Evolutionary conservation across 192 early-diverging fungal species (phyloP).

Genomic region (Helicostylum pulchrum): DNA sequence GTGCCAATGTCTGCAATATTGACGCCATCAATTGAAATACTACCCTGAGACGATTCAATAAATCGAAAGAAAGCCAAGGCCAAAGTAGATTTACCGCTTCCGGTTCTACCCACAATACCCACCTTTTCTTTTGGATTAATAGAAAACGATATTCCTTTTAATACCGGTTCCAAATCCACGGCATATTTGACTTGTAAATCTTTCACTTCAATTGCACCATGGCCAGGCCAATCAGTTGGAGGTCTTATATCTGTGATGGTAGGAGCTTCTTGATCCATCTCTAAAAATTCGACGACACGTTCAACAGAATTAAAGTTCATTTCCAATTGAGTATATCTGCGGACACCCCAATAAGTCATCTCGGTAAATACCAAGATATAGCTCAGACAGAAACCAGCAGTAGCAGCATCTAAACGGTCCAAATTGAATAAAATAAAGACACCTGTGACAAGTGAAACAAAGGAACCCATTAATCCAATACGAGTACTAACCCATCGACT

Average conservation of each 20-base stretch:
- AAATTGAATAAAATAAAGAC: conserved; percentile 55
- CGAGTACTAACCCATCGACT: conserved; percentile 87
- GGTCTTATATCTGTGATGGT: conserved; percentile 50
- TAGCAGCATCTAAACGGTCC: conserved; percentile 61
- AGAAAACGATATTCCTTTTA: conserved; percentile 67
- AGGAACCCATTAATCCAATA: conserved; percentile 65
- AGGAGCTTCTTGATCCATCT: conserved; percentile 78
- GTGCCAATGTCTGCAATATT: conserved; percentile 72
- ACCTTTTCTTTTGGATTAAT: conserved; percentile 73
- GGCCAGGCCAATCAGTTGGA: conserved; percentile 66
- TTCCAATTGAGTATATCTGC: conserved; percentile 68
- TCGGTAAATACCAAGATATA: conserved; percentile 66
- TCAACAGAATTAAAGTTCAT: conserved; percentile 85
- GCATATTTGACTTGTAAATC: conserved; percentile 77
- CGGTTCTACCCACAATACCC: conserved; percentile 88
- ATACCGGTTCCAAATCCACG: conserved; percentile 62
- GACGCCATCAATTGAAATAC: conserved; percentile 75
- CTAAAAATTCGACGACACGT: conserved; percentile 78
- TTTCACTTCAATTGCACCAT: conserved; percentile 69
- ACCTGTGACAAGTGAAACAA: conserved; percentile 64
- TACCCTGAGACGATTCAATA: conserved; percentile 65
- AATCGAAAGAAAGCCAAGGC: conserved; percentile 79
- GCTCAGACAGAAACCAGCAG: conserved; percentile 81
- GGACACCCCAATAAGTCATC: conserved; percentile 64
- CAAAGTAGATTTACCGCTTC: conserved; percentile 81